Conservation (phyloP, 805 yeast species). For the Saturnispora diversa region DNA sequence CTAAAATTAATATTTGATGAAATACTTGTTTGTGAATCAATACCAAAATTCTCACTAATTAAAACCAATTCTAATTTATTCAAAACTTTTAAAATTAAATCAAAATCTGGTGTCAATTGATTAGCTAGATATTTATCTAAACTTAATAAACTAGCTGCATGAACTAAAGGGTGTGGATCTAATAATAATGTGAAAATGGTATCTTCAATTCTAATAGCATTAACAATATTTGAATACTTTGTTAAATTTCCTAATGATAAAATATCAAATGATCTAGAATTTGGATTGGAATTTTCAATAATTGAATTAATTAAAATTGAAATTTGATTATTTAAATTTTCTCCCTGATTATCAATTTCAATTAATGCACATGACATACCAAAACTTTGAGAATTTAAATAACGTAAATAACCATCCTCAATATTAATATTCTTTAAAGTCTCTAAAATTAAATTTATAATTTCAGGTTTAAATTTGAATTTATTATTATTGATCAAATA, state of each 20-base stretch:
- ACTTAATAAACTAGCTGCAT: constrained; percentile 61
- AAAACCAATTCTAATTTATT: constrained; percentile 33
- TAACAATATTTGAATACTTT: constrained; percentile 20
- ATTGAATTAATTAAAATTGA: constrained; percentile 56
- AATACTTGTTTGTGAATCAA: constrained; percentile 34
- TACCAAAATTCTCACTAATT: constrained; percentile 43
- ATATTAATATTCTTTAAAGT: constrained; percentile 23
- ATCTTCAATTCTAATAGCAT: constrained; percentile 43
- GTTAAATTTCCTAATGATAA: constrained; percentile 33
- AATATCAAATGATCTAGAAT: constrained; percentile 50
- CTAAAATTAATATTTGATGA: constrained; percentile 44
- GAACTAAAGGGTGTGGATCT: constrained; percentile 85
- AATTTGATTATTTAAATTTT: constrained; percentile 32
- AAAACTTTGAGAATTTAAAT: constrained; percentile 28
- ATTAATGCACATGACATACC: constrained; percentile 26
- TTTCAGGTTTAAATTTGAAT: constrained; percentile 19
- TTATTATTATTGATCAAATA: constrained; percentile 19
- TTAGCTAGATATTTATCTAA: constrained; percentile 41
- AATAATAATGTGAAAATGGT: constrained; percentile 50
- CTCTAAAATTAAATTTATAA: constrained; percentile 23
- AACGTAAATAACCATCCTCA: constrained; percentile 18
- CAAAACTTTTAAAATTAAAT: constrained; percentile 38
- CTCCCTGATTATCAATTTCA: constrained; percentile 19
- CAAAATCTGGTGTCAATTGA: constrained; percentile 19
- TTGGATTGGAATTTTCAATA: constrained; percentile 57